Evolutionary conservation across 352 stramenopile genomes (phyloP).

Genomic region (Pythium diclinum): DNA sequence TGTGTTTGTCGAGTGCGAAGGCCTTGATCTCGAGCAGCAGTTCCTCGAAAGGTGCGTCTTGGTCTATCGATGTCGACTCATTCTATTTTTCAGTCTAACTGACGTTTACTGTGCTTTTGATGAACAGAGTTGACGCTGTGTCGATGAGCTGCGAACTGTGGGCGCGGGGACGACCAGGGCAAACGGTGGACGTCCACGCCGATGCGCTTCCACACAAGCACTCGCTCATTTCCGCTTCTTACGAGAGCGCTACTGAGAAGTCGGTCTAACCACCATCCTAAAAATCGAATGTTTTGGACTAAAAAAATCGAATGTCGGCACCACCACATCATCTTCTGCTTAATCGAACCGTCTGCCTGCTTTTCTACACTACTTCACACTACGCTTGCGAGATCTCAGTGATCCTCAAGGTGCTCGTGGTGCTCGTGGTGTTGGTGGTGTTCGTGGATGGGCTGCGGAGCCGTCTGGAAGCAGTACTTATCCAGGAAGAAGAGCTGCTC

Average conservation of each 20-base stretch:
- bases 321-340: background rate
- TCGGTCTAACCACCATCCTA: background rate
- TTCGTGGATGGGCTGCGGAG: background rate
- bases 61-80: background rate
- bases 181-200: background rate
- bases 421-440: no score
- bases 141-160: background rate
- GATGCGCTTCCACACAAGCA: background rate
- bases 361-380: constrained; percentile 13
- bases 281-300: constrained; percentile 1
- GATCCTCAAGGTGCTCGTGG: background rate
- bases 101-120: constrained; percentile 4
- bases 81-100: background rate
- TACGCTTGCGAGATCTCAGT: background rate
- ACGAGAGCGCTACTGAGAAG: background rate
- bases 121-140: constrained; percentile 7
- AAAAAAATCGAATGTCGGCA: background rate
- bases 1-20: constrained; percentile 47
- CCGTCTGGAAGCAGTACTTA: background rate
- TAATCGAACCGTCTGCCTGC: no score
- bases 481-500: constrained; percentile 8
- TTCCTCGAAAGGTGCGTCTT: constrained; percentile 47
- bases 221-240: background rate
- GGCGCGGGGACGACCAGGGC: background rate
- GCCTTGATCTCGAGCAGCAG: constrained; percentile 49